phyloP scores from a whole-genome alignment of 768 basidiomycete species.

The Pholiota molesta region DNA sequence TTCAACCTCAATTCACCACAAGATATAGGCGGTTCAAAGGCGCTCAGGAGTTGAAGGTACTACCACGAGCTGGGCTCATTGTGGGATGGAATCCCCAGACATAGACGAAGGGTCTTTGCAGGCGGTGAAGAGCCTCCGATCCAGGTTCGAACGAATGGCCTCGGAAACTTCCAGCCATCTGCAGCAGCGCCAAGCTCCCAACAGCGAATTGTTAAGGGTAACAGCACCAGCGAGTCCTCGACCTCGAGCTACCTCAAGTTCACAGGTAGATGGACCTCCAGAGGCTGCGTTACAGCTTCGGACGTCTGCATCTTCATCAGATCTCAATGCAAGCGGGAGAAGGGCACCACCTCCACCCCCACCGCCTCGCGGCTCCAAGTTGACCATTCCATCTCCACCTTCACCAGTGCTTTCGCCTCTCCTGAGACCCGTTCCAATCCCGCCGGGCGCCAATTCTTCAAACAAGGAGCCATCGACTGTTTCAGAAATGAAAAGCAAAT shows the following conservation, averaged over 20 bases:
- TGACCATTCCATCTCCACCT: constrained; percentile 38
- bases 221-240: constrained; percentile 41
- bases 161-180: constrained; percentile 31
- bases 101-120: constrained; percentile 59
- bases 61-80: neutral
- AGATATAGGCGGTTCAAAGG: neutral
- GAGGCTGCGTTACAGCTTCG: constrained; percentile 38
- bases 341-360: constrained; percentile 66
- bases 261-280: constrained; percentile 29
- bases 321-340: constrained; percentile 46
- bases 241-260: constrained; percentile 39
- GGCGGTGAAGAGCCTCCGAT: constrained; percentile 70
- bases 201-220: constrained; percentile 24
- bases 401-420: constrained; percentile 46
- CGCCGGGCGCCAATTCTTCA: constrained; percentile 21
- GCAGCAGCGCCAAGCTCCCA: constrained; percentile 20
- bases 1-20: neutral
- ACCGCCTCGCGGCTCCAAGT: constrained; percentile 40
- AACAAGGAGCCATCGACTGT: constrained; percentile 20
- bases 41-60: neutral
- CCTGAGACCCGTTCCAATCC: constrained; percentile 52
- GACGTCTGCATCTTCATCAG: constrained; percentile 55
- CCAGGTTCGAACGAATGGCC: constrained; percentile 72
- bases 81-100: constrained; percentile 27
- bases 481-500: constrained; percentile 24